phyloP scores from a whole-genome alignment of 257 asterid species.

The Nicotiana sylvestris region DNA sequence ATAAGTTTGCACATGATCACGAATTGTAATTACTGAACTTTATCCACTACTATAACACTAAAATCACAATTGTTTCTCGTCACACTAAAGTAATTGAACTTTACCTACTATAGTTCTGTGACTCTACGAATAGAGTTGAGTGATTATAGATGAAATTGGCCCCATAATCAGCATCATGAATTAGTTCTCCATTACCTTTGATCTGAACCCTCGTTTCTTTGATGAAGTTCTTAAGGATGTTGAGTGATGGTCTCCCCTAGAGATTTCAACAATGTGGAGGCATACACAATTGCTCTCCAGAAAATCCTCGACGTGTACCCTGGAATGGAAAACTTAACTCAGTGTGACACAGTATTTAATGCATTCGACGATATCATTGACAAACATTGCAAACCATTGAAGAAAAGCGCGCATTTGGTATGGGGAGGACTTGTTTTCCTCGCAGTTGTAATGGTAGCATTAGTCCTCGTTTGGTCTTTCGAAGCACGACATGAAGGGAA shows the following conservation, averaged over 20 bases:
- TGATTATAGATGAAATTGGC: not conserved
- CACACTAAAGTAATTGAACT: too few species aligned
- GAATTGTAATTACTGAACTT: too few species aligned
- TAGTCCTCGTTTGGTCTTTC: slow-evolving; percentile 45
- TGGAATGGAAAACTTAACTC: slow-evolving; percentile 58
- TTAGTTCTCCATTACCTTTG: not conserved
- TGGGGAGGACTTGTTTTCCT: slow-evolving; percentile 59
- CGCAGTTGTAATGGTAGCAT: slow-evolving; percentile 44
- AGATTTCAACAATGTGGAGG: slow-evolving; percentile 36
- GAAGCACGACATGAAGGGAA: slow-evolving; percentile 29
- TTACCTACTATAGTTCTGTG: too few species aligned
- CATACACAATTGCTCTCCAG: slow-evolving; percentile 64
- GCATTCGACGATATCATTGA: slow-evolving; percentile 58
- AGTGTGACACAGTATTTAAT: slow-evolving; percentile 53
- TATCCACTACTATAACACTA: too few species aligned
- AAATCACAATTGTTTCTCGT: too few species aligned
- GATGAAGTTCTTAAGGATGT: slow-evolving; percentile 34
- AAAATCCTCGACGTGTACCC: slow-evolving; percentile 66
- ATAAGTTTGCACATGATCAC: not conserved
- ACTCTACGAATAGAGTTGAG: not conserved
- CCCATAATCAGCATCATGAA: too few species aligned
- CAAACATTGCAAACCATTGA: slow-evolving; percentile 60
- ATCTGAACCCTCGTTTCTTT: not conserved
- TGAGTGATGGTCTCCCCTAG: slow-evolving; percentile 42
- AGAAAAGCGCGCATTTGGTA: slow-evolving; percentile 40